Percentiles rank a stretch among this genome's conserved stretches.
Evolutionary conservation across 352 stramenopile genomes (phyloP).

Genomic region (Phytophthora pistaciae): DNA sequence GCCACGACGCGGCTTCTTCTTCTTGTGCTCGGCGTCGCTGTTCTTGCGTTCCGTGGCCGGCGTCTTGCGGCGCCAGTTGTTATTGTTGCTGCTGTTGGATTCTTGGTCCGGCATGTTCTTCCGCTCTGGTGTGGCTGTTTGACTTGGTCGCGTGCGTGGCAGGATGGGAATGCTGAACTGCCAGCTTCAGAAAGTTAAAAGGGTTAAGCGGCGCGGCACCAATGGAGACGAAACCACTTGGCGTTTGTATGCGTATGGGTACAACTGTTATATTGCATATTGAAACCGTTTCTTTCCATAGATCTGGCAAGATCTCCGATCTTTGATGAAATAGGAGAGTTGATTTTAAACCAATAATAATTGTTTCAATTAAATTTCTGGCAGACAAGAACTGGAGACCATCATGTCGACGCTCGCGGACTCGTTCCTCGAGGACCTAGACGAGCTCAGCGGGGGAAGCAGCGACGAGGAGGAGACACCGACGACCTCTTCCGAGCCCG

Average conservation of each 20-base stretch:
- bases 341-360: not conserved
- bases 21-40: conserved; percentile 54
- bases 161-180: conserved; percentile 16
- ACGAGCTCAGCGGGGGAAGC: conserved; percentile 87
- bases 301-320: conserved; percentile 15
- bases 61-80: conserved; percentile 46
- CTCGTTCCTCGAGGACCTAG: conserved; percentile 91
- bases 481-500: not conserved
- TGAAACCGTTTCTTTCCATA: conserved; percentile 24
- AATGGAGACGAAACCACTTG: conserved; percentile 31
- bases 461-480: conserved; percentile 71
- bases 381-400: not conserved
- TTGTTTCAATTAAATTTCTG: conserved; percentile 2
- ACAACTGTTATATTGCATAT: conserved; percentile 12
- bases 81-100: conserved; percentile 23
- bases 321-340: not conserved
- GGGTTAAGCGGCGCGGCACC: conserved; percentile 26
- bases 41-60: conserved; percentile 46
- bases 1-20: conserved; percentile 62
- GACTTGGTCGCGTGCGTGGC: conserved; percentile 14
- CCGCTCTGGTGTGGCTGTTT: not conserved
- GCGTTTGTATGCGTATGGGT: conserved; percentile 21
- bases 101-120: conserved; percentile 31
- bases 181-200: conserved; percentile 1
- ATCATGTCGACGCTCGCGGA: conserved; percentile 91